Evolutionary conservation across 768 basidiomycete species (phyloP), one percentile per base, ranked within the genome.

Genomic region (Leccinum rimulosum): DNA sequence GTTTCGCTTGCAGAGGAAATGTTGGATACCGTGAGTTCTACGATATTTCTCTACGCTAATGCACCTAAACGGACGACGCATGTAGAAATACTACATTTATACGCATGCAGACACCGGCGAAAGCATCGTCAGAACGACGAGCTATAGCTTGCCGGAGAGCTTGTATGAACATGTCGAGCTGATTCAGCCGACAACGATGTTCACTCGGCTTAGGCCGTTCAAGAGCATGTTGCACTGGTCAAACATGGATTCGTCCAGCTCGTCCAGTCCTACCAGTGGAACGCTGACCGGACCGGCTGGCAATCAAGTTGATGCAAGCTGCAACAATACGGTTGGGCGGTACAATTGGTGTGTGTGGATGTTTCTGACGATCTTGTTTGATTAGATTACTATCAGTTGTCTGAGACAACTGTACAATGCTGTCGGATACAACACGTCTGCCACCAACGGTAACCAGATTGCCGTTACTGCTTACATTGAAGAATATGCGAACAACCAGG

Each of bases 151-250:
- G 17, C 89, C 89, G 0, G 76, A 77, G 50, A 60, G 80, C 58
- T 71, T 90, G 50, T 79, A 85, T 64, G 73, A 75, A 3, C 86
- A 89, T 64, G 69, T 90, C 57, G 86, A 89, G 40, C 70, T 89
- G 31, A 75, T 91, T 28, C 87, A 89, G 61, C 89, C 89, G 0
- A 90, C 89, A 2, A 90, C 87, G 1, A 79, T 83, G 69, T 91
- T 90, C 64, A 74, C 78, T 45, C 79, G 79, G 57, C 71, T 75
- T 58, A 81, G 77, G 61, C 71, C 72, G 6, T 73, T 81, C 55
- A 76, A 64, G 57, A 77, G 78, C 5, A 81, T 75, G 0, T 63
- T 83, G 25, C 73, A 76, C 55, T 73, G 66, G 66, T 59, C 72
- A 14, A 62, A 64, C 1, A 45, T 25, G n/a, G 31, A 8, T 49